These are phyloP conservation scores for Colletotrichum falcatum DNA, from an alignment of 2,329 filamentous ascomycete genomes.

Conservation along the genomic window DNA sequence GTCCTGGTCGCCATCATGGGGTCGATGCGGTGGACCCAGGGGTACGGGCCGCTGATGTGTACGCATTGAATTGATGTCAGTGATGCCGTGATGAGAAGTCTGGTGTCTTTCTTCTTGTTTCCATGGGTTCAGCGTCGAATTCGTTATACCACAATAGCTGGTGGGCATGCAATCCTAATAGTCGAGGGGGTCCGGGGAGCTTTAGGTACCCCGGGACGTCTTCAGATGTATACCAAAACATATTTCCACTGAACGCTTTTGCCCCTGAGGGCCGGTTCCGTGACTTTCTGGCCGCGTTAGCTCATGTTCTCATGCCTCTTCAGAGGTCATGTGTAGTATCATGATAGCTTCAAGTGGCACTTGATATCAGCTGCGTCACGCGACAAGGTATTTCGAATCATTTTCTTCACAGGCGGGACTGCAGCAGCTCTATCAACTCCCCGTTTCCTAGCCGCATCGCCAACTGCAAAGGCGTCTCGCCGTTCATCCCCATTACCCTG, in stretches of 20 bases:
- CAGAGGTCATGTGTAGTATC: too few relatives aligned
- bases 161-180: not conserved
- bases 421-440: not conserved
- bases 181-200: too few relatives aligned
- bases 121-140: too few relatives aligned
- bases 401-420: not conserved
- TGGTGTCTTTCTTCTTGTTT: too few relatives aligned
- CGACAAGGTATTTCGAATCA: too few relatives aligned
- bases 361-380: too few relatives aligned
- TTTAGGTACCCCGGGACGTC: not conserved
- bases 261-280: too few relatives aligned
- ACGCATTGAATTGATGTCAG: conserved; percentile 13
- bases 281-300: not conserved
- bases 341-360: too few relatives aligned
- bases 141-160: not conserved
- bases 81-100: too few relatives aligned
- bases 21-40: conserved; percentile 76
- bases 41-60: conserved; percentile 61
- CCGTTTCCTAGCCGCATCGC: not conserved
- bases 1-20: conserved; percentile 80
- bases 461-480: not conserved
- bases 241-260: too few relatives aligned
- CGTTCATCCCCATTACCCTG: not conserved
- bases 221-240: not conserved
- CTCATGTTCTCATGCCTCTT: not conserved